Base-by-base conservation (phyloP, 106 monocot species). In the Allium fistulosum region DNA sequence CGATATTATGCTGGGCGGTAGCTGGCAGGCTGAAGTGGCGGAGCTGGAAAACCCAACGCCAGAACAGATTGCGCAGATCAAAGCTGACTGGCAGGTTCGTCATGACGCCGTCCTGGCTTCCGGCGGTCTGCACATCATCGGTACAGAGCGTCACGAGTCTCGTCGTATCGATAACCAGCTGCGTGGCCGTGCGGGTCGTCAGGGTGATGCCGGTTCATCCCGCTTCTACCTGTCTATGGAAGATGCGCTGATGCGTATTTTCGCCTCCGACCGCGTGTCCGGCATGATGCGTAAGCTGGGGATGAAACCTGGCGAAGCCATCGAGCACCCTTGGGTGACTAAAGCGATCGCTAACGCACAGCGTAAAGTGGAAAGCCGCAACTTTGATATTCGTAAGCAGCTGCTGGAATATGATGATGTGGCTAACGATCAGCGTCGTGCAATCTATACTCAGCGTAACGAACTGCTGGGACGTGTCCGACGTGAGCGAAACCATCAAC, bases 151-250 rank as follows among this genome's bases (percentile, higher is more conserved):
- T 27, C 96, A 97, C 74, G 96, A 97, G 80, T 92, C 96, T 46
- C 85, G 96, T 22, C 85, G 96, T 80, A 97, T 97, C 68, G 96
- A 97, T 61, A 97, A 97, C 82, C 96, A 97, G 96, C 80, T 97
- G 53, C 91, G 96, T 71, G 96, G 96, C 74, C 77, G 96, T 78
- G 89, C 86, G 72, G 96, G 96, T 0, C 81, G 96, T 60, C 96
- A 97, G 82, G 96, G 96, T 2, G 96, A 97, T 80, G 86, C 96
- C 7, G 96, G 96, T 65, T 77, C 92, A 72, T 97, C 96, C 56
- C 81, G 96, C 0, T 97, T 97, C 63, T 97, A 92, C 77, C 96
- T 97, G 75, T 89, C 92, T 28, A 84, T 97, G 49, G 96, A 97
- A 84, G 96, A 97, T 74, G 88, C 92, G 59, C 82, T 97, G 22